A percentile compares a stretch with the other conserved stretches of the same genome.
Conservation (phyloP, 306 rosid genomes). For the Bauhinia variegata region DNA sequence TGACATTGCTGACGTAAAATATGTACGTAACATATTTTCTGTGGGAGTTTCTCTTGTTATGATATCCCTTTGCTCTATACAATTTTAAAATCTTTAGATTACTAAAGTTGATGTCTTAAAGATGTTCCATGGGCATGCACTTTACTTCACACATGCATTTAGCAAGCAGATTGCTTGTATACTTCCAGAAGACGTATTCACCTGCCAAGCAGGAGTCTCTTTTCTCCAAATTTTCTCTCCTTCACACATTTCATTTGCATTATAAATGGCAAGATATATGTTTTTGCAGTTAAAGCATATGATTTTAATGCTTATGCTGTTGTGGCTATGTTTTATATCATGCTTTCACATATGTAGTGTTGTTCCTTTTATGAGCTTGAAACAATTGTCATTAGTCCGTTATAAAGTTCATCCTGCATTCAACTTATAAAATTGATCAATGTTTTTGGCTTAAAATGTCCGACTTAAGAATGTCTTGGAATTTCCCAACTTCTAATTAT, state of each 20-base stretch:
- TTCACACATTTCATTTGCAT: not conserved
- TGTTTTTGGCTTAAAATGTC: not conserved
- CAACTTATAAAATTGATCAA: not conserved
- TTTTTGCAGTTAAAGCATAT: not conserved
- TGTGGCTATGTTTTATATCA: not conserved
- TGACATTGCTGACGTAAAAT: not conserved
- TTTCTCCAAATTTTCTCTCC: not conserved
- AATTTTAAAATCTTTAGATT: not conserved
- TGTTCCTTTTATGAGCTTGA: not conserved
- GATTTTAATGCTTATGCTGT: not conserved
- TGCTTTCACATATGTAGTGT: no score
- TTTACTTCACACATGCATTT: not conserved
- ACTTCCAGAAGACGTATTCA: not conserved
- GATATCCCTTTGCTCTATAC: not conserved
- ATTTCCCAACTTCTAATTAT: no score
- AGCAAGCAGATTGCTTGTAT: not conserved
- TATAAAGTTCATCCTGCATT: not conserved
- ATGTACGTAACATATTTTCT: not conserved
- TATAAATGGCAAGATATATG: not conserved
- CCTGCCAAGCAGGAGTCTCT: not conserved
- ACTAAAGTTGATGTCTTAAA: not conserved
- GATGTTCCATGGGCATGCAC: not conserved
- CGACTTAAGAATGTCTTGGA: not conserved
- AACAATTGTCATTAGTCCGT: not conserved
- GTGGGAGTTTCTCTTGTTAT: not conserved